Percentiles rank a stretch among this genome's conserved stretches.
Conservation (phyloP, 2,329 filamentous ascomycete genomes). For the Aspergillus quadrilineatus region DNA sequence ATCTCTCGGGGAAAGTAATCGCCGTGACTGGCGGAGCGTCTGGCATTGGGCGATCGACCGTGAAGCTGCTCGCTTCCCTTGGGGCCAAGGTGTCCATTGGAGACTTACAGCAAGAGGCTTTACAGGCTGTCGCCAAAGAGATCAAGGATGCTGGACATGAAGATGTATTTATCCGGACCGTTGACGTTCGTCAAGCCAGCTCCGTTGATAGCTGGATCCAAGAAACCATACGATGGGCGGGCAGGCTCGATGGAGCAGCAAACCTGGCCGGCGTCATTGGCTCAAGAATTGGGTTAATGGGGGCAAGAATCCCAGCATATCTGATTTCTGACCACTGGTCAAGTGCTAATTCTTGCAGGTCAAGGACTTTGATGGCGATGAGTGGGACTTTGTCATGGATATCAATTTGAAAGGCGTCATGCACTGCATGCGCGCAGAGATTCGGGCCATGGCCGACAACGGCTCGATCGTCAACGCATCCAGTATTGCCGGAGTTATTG, state of each 20-base stretch:
- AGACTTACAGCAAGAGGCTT: not conserved
- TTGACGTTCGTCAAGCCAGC: not conserved
- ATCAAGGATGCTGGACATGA: not conserved
- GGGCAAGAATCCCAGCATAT: not conserved
- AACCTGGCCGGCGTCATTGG: conserved; percentile 3
- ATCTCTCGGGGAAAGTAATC: conserved; percentile 4
- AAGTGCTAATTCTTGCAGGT: not conserved
- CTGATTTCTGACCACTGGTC: not conserved
- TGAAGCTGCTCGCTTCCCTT: not conserved
- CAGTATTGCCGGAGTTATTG: not conserved
- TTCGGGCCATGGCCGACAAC: not conserved
- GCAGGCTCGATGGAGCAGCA: not conserved
- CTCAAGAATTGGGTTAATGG: not conserved
- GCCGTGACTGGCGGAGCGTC: conserved; percentile 3
- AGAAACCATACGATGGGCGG: not conserved
- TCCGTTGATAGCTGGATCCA: conserved; percentile 2
- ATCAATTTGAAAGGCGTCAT: conserved; percentile 5
- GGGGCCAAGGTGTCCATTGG: conserved; percentile 3
- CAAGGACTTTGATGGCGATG: not conserved
- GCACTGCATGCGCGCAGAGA: not conserved
- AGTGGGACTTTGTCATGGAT: conserved; percentile 2
- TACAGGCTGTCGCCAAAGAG: not conserved
- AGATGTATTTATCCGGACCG: not conserved
- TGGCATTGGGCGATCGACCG: not conserved
- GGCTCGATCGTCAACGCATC: conserved; percentile 4